Base-by-base conservation (phyloP, 495 filamentous ascomycete genomes). In the Aspergillus bertholletiae region DNA sequence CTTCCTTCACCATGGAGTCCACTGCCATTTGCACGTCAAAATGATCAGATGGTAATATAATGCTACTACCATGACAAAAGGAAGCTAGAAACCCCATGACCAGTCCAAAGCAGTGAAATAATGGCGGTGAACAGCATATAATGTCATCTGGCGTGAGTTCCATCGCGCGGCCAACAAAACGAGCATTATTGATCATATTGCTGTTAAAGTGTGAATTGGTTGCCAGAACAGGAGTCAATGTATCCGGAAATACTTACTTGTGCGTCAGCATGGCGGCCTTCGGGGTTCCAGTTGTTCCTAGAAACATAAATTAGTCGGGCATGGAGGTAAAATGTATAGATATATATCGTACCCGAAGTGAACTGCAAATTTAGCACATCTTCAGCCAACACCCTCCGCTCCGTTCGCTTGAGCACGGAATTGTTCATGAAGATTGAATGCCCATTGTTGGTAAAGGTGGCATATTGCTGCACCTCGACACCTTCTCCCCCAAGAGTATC, bases 341-440 rank as follows among this genome's bases (percentile, higher is more conserved):
- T n/a, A n/a, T n/a, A n/a, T n/a, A n/a, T 9, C 27, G 9, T 81
- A 21, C 82, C 82, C 64, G 75, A 80, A 15, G 82, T 84, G 66
- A 82, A 96, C 60, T 96, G 91, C 55, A 96, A 88, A 62, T 95
- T 95, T 37, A 91, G 79, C 1, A 88, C 80, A 37, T 95, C 90
- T 46, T 81, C 68, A 1, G 78, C 68, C 20, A 0, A 69, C 12
- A 28, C 27, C 27, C 9, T 28, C 5, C 9, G 5, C 27, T 28
- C 27, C 27, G 27, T 9, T 9, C 9, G 5, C 9, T 28, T 28
- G 27, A 28, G 27, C 27, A 28, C 27, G 9, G 9, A 5, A 9
- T 28, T 9, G 27, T 28, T 28, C 5, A 28, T 28, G 27, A 28
- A 5, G 27, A 28, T 28, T 5, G 27, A 28, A 5, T 28, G 27